Evolutionary conservation across 2,329 filamentous ascomycete genomes (phyloP).

Genomic region (Phialemoniopsis sp.): DNA sequence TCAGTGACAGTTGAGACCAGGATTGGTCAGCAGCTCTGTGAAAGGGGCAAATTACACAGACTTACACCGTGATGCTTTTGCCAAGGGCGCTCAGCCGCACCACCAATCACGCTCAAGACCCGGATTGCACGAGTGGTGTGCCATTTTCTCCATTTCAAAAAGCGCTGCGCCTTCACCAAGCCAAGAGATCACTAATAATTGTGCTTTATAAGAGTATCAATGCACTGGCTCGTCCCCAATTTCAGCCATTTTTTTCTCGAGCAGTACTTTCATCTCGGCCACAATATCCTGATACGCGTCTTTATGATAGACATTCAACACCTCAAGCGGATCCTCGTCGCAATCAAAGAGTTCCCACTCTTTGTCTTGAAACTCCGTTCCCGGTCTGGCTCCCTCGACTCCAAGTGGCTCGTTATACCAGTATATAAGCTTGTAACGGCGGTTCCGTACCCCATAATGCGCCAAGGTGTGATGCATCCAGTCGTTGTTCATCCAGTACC

Average conservation of each 20-base stretch:
- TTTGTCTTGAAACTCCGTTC: conserved; percentile 22
- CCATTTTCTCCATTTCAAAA: no score
- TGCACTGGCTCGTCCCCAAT: conserved; percentile 43
- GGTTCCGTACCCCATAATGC: conserved; percentile 47
- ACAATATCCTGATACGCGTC: conserved; percentile 29
- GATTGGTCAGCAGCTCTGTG: no score
- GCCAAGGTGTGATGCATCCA: conserved; percentile 43
- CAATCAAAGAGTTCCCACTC: conserved; percentile 54
- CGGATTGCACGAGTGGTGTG: no score
- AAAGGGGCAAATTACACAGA: no score
- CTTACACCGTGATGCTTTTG: no score
- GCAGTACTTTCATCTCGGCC: conserved; percentile 29
- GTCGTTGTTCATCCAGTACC: conserved; percentile 54
- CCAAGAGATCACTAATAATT: no score
- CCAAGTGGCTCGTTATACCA: conserved; percentile 50
- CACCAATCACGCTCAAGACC: no score
- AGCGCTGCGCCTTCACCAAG: no score
- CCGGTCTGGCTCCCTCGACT: conserved; percentile 29
- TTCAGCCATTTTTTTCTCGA: conserved; percentile 46
- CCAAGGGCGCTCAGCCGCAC: no score
- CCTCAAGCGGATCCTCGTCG: conserved; percentile 41
- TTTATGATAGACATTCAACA: conserved; percentile 41
- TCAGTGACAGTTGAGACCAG: no score
- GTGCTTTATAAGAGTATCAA: no score
- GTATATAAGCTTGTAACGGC: conserved; percentile 52